phyloP scores from a whole-genome alignment of 2,329 filamentous ascomycete genomes.

The Colletotrichum sp. region DNA sequence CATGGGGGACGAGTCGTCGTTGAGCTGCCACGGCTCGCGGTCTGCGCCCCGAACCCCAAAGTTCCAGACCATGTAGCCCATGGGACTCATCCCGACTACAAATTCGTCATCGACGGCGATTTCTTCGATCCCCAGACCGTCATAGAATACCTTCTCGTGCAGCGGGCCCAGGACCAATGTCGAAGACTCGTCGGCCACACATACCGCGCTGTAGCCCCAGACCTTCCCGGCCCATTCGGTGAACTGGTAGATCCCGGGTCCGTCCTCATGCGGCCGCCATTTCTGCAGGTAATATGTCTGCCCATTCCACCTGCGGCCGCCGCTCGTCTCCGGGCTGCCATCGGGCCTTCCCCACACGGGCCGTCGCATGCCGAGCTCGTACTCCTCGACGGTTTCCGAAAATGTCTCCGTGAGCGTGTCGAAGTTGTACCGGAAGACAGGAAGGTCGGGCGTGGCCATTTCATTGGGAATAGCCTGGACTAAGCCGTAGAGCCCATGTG shows the following conservation, averaged over 20 bases:
- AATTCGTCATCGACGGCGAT: constrained; percentile 4
- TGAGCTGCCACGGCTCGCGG: neutral
- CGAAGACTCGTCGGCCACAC: neutral
- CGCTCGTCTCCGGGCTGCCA: fast-evolving
- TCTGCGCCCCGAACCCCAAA: neutral
- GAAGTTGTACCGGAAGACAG: neutral
- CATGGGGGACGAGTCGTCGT: neutral
- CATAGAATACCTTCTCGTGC: neutral
- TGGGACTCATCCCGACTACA: neutral
- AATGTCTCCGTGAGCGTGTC: neutral
- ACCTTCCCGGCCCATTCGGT: neutral
- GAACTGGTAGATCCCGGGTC: constrained; percentile 11
- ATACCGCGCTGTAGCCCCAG: neutral
- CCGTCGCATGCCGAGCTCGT: neutral
- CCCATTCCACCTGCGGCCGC: constrained; percentile 25
- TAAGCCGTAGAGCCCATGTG: neutral
- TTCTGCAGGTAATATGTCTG: constrained; percentile 29
- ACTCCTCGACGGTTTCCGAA: neutral
- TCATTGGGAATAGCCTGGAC: neutral
- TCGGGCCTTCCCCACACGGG: neutral
- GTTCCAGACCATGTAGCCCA: neutral
- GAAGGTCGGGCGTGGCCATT: neutral
- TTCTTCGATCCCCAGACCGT: neutral
- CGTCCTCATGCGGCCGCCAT: neutral
- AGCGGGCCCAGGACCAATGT: neutral